Base-by-base conservation (phyloP, 306 rosid species). In the Herpetospermum pedunculosum region DNA sequence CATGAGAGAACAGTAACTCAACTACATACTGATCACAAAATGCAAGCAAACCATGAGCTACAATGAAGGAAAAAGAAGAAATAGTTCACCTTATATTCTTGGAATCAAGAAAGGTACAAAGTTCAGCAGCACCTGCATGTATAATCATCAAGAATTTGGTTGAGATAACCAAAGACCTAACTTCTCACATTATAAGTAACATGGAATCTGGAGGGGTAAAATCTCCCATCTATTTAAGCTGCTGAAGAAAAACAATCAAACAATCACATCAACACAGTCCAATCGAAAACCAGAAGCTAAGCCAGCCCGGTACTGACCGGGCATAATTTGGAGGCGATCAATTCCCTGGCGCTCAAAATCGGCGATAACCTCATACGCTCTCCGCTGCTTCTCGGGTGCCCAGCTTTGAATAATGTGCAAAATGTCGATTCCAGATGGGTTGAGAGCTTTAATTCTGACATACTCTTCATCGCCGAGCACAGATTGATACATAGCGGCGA, bases 261-360 rank as follows among this genome's bases (percentile, higher is more conserved):
- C 2, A 50, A 48, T 48, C 1, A 54, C 8, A 54, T 21, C 60
- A 55, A 25, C 63, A 55, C 2, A 55, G 6, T 23, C 32, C 26
- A 1, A 18, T 25, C 4, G 8, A 25, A 26, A 55, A 46, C 0
- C 7, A 40, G 8, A 0, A 16, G 41, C 16, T n/a, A 12, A 44
- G 53, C 23, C 53, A 48, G 53, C 23, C 74, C 55, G 0, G n/a
- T n/a, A 55, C 78, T 70, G 38, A 88, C 97, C 98, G 3, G 98
- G 96, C 98, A 93, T 93, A 80, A 93, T 93, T 83, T 91, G 92
- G 12, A 93, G 94, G 32, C 77, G 90, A 68, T 91, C 79, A 41
- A 86, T 80, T 4, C 90, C 98, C 73, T 63, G 85, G 23, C 90
- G 92, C 77, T 91, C 98, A 83, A 62, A 85, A 78, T 86, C 84